Base-by-base conservation (phyloP, 768 basidiomycete genomes). In the Auriculariales sp. region DNA sequence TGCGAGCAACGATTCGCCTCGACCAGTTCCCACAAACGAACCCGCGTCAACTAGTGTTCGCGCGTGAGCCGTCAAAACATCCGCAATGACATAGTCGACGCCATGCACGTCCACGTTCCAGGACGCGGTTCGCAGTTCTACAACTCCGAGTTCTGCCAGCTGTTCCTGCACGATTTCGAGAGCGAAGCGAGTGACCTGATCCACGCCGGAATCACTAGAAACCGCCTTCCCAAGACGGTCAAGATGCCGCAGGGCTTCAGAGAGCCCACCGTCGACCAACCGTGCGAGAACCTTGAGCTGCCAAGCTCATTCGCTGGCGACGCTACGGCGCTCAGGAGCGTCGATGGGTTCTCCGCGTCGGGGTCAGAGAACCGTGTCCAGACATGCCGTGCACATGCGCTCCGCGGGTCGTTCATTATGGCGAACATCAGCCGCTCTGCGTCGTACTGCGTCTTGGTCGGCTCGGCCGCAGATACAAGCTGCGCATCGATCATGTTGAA, bases 401-500 rank as follows among this genome's bases (percentile, higher is more conserved):
- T 72, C 12, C 61, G 68, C 5, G 85, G 83, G 35, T 80, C 72
- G 39, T 72, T 70, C 0, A 77, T 70, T 25, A 87, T 71, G 34
- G 77, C 72, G 31, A 71, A 64, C 2, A 88, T 68, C 25, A 87
- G 71, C 30, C 79, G 74, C 64, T 89, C 86, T 0, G 79, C 81
- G 34, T 83, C 69, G 28, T 79, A 71, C 2, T 77, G 77, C 0
- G 79, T 75, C 54, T 73, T 75, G 25, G 74, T 71, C 0, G 83
- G 86, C 42, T 73, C 69, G 49, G 77, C 75, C 49, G 78, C 77
- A 11, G 45, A 32, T 46, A 71, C 70, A n/a, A 74, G 76, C 61
- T 84, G 83, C 66, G 82, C 83, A 54, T 77, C 77, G 22, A 89
- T 67, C 9, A 85, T 78, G 48, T 77, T 76, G 0, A 77, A 77